Percentiles rank a stretch among this genome's conserved stretches.
These are phyloP conservation scores for Ciborinia camelliae DNA, from an alignment of 2,329 filamentous ascomycete species.

Conservation along the genomic window DNA sequence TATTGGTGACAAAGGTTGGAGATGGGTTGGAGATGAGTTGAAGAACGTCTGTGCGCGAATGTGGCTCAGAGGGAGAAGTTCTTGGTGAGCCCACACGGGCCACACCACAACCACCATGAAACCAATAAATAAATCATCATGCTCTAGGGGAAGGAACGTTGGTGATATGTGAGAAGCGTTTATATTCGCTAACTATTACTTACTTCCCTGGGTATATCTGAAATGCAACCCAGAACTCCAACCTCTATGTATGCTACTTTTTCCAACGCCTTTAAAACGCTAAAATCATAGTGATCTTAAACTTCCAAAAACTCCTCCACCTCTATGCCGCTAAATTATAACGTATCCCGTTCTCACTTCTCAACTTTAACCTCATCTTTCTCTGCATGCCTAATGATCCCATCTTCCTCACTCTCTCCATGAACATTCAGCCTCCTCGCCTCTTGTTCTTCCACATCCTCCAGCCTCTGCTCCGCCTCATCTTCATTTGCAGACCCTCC, in stretches of 20 bases:
- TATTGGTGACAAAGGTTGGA: not conserved
- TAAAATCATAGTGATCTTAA: not conserved
- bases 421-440: not conserved
- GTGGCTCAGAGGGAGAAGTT: not conserved
- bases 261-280: not conserved
- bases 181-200: not conserved
- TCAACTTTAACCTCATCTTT: not conserved
- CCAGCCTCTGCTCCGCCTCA: not conserved
- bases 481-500: not conserved
- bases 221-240: not conserved
- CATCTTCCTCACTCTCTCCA: not conserved
- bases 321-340: not conserved
- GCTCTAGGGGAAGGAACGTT: not conserved
- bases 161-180: not conserved
- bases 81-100: no score
- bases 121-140: not conserved
- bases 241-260: not conserved
- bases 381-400: not conserved
- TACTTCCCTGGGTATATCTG: conserved; percentile 1
- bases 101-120: not conserved
- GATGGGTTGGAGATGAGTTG: not conserved
- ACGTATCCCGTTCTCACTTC: not conserved
- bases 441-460: conserved; percentile 16
- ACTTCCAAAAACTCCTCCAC: not conserved
- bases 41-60: not conserved